These are phyloP conservation scores for Ascoidea asiatica DNA, from an alignment of 805 yeast species.

Conservation along the genomic window DNA sequence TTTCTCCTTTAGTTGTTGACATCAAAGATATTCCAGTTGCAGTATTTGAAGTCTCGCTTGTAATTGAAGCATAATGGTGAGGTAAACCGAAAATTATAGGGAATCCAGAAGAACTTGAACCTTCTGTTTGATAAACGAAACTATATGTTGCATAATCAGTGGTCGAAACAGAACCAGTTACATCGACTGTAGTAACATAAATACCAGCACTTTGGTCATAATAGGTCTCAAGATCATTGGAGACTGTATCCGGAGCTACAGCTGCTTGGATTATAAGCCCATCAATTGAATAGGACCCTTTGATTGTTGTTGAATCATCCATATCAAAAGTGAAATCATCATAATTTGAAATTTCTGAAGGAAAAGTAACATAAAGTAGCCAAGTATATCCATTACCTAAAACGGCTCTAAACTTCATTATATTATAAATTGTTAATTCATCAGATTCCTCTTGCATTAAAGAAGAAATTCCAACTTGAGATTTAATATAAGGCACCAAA, in stretches of 20 bases:
- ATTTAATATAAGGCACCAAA: constrained; percentile 29
- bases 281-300: constrained; percentile 22
- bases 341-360: constrained; percentile 16
- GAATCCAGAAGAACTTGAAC: constrained; percentile 31
- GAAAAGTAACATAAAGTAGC: constrained; percentile 36
- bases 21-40: constrained; percentile 28
- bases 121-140: constrained; percentile 34
- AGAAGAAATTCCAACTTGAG: constrained; percentile 30
- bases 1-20: constrained; percentile 38
- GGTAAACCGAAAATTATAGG: constrained; percentile 39
- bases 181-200: constrained; percentile 35
- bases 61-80: constrained; percentile 32
- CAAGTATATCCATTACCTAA: constrained; percentile 39
- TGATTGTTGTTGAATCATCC: constrained; percentile 20
- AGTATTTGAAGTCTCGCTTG: constrained; percentile 15
- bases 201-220: constrained; percentile 62
- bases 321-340: constrained; percentile 19
- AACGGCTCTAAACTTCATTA: constrained; percentile 34
- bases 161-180: constrained; percentile 37
- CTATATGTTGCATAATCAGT: constrained; percentile 34
- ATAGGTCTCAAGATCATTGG: constrained; percentile 32
- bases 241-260: constrained; percentile 29
- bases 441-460: constrained; percentile 20
- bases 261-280: constrained; percentile 37
- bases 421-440: constrained; percentile 23